Evolutionary conservation across 2,329 filamentous ascomycete species (phyloP).

Genomic region (Claviceps digitariae): DNA sequence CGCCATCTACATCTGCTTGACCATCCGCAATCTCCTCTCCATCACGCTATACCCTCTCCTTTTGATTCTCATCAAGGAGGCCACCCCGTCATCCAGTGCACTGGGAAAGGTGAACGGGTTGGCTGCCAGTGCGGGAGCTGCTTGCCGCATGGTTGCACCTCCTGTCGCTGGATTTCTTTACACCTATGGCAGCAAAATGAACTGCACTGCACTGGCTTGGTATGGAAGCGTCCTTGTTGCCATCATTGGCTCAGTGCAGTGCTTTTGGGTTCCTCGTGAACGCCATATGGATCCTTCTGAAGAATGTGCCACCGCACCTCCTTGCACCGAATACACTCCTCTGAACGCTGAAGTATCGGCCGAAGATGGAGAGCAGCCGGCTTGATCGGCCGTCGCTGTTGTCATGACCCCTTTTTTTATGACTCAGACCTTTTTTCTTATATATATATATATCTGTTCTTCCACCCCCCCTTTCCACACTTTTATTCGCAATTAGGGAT

Average conservation of each 20-base stretch:
- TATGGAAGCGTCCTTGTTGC: slow-evolving; percentile 47
- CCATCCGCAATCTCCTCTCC: slow-evolving; percentile 45
- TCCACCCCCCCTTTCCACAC: too few relatives aligned
- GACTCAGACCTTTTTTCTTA: too few relatives aligned
- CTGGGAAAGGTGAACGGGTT: slow-evolving; percentile 54
- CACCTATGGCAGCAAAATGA: slow-evolving; percentile 41
- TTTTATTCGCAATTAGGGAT: not conserved
- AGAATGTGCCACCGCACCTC: slow-evolving; percentile 13
- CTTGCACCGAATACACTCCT: slow-evolving; percentile 6
- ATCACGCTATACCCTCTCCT: slow-evolving; percentile 54
- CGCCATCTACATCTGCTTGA: slow-evolving; percentile 44
- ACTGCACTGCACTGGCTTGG: slow-evolving; percentile 51
- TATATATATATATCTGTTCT: too few relatives aligned
- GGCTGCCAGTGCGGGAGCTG: slow-evolving; percentile 51
- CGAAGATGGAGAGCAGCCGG: slow-evolving; percentile 9
- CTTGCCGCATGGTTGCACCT: slow-evolving; percentile 54
- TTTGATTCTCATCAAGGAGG: slow-evolving; percentile 55
- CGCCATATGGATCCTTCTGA: slow-evolving; percentile 15
- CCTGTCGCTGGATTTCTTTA: slow-evolving; percentile 52
- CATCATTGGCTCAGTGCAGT: slow-evolving; percentile 43
- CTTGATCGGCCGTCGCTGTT: not conserved
- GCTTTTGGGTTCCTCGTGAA: slow-evolving; percentile 36
- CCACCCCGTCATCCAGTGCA: slow-evolving; percentile 40
- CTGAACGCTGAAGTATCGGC: slow-evolving; percentile 19
- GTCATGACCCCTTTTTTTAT: not conserved